A percentile compares a stretch with the other conserved stretches of the same genome.
Evolutionary conservation across 1,139 yeast genomes (phyloP).

Genomic region (Taphrina deformans): DNA sequence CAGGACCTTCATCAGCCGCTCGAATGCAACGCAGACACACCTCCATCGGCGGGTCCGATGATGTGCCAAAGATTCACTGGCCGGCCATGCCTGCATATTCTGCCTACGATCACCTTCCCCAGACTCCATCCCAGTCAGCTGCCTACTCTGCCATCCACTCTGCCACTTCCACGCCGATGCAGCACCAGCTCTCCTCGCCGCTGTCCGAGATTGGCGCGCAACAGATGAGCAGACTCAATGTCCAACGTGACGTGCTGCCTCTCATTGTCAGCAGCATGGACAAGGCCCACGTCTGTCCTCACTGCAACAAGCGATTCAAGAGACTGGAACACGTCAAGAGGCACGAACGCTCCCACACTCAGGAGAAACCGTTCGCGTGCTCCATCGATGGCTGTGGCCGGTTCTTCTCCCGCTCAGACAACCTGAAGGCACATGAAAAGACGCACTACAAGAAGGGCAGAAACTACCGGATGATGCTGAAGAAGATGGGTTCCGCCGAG

Average conservation of each 20-base stretch:
- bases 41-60: constrained; percentile 17
- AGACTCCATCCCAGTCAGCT: constrained; percentile 18
- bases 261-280: constrained; percentile 28
- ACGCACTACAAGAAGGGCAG: constrained; percentile 53
- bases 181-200: constrained; percentile 28
- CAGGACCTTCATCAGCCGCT: constrained; percentile 14
- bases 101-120: constrained; percentile 8
- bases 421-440: constrained; percentile 88
- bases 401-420: constrained; percentile 86
- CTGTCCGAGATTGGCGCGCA: constrained; percentile 15
- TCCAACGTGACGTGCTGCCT: constrained; percentile 20
- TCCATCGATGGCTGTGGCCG: constrained; percentile 84
- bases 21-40: constrained; percentile 31
- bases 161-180: constrained; percentile 28
- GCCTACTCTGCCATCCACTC: constrained; percentile 23
- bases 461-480: constrained; percentile 24
- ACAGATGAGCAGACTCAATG: constrained; percentile 23
- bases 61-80: constrained; percentile 10
- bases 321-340: constrained; percentile 67
- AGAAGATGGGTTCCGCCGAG: constrained; percentile 11
- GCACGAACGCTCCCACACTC: constrained; percentile 76
- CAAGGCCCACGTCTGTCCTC: constrained; percentile 34
- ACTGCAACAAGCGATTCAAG: constrained; percentile 30
- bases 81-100: constrained; percentile 20
- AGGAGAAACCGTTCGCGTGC: constrained; percentile 81